These are phyloP conservation scores for Diaporthe ilicicola DNA, from an alignment of 2,329 filamentous ascomycete genomes.

Conservation along the genomic window DNA sequence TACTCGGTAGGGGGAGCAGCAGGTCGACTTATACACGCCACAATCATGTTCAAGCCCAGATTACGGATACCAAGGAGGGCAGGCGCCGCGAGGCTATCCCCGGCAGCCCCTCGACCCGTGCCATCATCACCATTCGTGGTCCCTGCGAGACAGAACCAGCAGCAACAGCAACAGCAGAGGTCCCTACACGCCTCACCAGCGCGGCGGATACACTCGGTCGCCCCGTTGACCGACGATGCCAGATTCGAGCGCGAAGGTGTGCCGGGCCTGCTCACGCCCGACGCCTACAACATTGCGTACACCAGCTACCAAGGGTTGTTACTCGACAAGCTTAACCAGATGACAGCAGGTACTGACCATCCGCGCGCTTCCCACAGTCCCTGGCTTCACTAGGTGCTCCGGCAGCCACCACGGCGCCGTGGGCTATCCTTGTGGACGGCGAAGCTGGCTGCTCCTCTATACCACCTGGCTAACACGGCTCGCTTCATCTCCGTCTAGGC, in stretches of 20 bases:
- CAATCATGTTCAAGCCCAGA: constrained; percentile 61
- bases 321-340: constrained; percentile 77
- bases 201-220: constrained; percentile 50
- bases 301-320: constrained; percentile 80
- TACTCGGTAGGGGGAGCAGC: constrained; percentile 15
- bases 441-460: neutral
- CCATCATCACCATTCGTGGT: constrained; percentile 15
- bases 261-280: constrained; percentile 73
- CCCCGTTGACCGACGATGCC: constrained; percentile 56
- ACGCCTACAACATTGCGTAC: constrained; percentile 81
- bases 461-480: constrained; percentile 19
- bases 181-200: constrained; percentile 29
- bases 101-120: constrained; percentile 33
- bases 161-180: constrained; percentile 41
- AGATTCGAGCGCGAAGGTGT: constrained; percentile 56
- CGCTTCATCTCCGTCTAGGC: constrained; percentile 53
- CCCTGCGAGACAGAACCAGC: constrained; percentile 43
- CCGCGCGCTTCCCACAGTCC: neutral
- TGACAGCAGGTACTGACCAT: constrained; percentile 70
- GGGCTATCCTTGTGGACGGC: neutral
- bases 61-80: constrained; percentile 58
- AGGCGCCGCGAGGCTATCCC: constrained; percentile 34
- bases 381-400: too few species aligned
- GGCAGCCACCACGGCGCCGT: neutral
- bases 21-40: constrained; percentile 21